Base-by-base conservation (phyloP, 371 early-diverging fungal species). In the Actinomortierella wolfii region DNA sequence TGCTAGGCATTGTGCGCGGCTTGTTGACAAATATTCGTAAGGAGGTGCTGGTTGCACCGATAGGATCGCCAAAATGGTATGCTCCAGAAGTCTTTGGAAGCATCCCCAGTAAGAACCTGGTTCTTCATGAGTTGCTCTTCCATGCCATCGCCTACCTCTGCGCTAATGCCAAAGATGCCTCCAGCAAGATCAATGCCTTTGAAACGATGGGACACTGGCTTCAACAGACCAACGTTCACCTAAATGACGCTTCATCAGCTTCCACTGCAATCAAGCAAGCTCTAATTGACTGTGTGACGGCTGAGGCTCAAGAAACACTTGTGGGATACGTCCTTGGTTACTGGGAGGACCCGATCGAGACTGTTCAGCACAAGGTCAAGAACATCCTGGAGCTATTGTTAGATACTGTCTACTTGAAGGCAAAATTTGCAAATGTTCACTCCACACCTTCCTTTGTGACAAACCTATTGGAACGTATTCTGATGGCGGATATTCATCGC, bases 311-410 rank as follows among this genome's bases (percentile, higher is more conserved):
- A 49, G 86, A 88, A 46, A 76, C 67, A 26, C 67, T 92, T 29
- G 73, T 91, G 42, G 81, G 83, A 8, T 89, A 88, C 52, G 84
- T 92, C 28, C 87, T 87, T 80, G 83, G 87, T 59, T 86, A 90
- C 60, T 92, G 92, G 91, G 92, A 92, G 61, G 92, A 92, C 57
- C 91, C 90, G n/a, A 78, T 89, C 9, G 91, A 92, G 57, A 84
- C 89, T 1, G 84, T 92, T 15, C 92, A 91, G 54, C 82, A 85
- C 61, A 90, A 89, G 67, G 86, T 81, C 68, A 68, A 60, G n/a
- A 54, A 60, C 20, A 88, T 91, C 23, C 88, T 91, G 46, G 91
- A 89, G 67, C 61, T 82, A 8, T 68, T 86, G 3, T 50, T 91
- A 29, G 82, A 84, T 24, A 78, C 86, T 24, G 77, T 84, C 3